These are phyloP conservation scores for Cytospora mali DNA, from an alignment of 2,329 filamentous ascomycete genomes.

Conservation along the genomic window DNA sequence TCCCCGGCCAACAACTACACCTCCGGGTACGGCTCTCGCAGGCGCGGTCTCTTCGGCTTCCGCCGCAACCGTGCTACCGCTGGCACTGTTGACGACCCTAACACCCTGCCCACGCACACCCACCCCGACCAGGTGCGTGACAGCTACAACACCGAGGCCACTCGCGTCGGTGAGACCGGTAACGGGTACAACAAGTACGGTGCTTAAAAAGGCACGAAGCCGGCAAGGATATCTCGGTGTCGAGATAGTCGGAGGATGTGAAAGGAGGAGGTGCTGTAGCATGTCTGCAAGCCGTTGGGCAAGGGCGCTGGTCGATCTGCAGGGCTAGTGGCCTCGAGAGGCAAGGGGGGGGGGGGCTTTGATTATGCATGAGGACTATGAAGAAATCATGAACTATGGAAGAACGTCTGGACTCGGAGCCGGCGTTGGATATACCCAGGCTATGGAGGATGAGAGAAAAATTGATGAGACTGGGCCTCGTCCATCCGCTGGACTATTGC, in stretches of 20 bases:
- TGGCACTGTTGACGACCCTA: slow-evolving; percentile 34
- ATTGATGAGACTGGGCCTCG: slow-evolving; percentile 1
- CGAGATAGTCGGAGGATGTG: too few species aligned
- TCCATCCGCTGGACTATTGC: slow-evolving; percentile 2
- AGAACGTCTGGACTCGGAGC: background rate
- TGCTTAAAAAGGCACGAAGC: slow-evolving; percentile 5
- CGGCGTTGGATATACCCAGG: slow-evolving; percentile 25
- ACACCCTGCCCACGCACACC: slow-evolving; percentile 40
- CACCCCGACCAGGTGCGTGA: slow-evolving; percentile 39
- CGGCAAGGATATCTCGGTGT: background rate
- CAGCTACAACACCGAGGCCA: slow-evolving; percentile 43
- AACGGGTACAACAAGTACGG: slow-evolving; percentile 35
- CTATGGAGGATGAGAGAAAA: background rate
- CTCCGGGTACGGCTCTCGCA: slow-evolving; percentile 38
- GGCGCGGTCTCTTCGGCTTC: slow-evolving; percentile 37
- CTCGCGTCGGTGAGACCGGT: slow-evolving; percentile 35
- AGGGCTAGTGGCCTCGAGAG: background rate
- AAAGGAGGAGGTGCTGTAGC: background rate
- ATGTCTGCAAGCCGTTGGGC: background rate
- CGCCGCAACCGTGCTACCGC: slow-evolving; percentile 35
- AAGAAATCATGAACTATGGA: background rate
- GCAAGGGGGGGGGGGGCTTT: background rate
- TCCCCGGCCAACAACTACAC: slow-evolving; percentile 46
- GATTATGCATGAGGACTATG: background rate
- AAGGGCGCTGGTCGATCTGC: background rate